Conservation (phyloP, 1,139 yeast genomes). For the Zygotorulaspora mrakii region DNA sequence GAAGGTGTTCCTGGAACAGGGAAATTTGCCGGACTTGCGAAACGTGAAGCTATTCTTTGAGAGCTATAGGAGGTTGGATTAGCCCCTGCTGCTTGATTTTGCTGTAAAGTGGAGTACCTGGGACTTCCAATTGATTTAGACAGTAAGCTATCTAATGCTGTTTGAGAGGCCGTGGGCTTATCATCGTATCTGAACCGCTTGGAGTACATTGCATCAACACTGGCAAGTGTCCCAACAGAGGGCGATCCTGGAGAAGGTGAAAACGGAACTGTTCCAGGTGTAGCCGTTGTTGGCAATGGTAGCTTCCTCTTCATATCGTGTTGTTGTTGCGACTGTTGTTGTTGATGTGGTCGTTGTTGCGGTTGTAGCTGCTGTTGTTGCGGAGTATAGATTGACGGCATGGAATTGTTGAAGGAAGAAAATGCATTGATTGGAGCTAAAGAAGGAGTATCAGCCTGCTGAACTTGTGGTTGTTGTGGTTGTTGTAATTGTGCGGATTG, state of each 20-base stretch:
- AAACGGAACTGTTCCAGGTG: slow-evolving; percentile 20
- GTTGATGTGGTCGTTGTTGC: slow-evolving; percentile 4
- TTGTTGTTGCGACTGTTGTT: slow-evolving; percentile 4
- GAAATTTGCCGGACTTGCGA: slow-evolving; percentile 13
- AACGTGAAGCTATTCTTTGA: slow-evolving; percentile 11
- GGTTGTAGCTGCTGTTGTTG: slow-evolving; percentile 8
- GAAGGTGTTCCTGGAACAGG: slow-evolving; percentile 14
- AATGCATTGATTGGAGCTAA: slow-evolving; percentile 14
- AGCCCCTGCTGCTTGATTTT: slow-evolving; percentile 10
- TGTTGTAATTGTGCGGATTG: slow-evolving; percentile 9
- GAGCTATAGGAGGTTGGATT: too few species aligned
- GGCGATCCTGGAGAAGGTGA: slow-evolving; percentile 24
- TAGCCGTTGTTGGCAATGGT: slow-evolving; percentile 22
- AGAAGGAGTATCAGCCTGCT: slow-evolving; percentile 14
- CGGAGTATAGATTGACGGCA: slow-evolving; percentile 9
- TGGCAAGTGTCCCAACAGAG: slow-evolving; percentile 8
- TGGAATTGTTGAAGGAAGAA: slow-evolving; percentile 17
- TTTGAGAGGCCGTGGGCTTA: slow-evolving; percentile 30
- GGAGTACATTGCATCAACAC: slow-evolving; percentile 23
- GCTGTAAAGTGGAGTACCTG: slow-evolving; percentile 17
- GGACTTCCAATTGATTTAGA: slow-evolving; percentile 30
- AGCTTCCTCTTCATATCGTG: slow-evolving; percentile 21
- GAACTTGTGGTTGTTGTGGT: slow-evolving; percentile 6
- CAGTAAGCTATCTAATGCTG: slow-evolving; percentile 34
- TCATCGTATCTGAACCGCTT: slow-evolving; percentile 31